Percentiles rank a stretch among this genome's conserved stretches.
phyloP scores from a whole-genome alignment of 306 rosid species.

The Cucumis cinereus region DNA sequence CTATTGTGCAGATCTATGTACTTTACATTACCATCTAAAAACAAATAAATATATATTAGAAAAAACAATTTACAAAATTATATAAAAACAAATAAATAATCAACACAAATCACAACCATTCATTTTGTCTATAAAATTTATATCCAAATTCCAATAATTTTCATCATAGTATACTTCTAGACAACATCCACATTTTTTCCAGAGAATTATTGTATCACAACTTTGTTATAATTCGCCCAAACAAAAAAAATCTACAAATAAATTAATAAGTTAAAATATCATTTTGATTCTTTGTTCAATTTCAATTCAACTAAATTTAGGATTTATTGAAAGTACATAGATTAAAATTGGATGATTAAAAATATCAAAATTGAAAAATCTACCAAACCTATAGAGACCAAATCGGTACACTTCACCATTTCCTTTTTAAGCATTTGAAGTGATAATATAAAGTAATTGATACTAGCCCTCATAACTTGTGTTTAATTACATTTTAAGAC shows the following conservation, averaged over 20 bases:
- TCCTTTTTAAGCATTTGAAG: too few species aligned
- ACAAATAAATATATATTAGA: background rate
- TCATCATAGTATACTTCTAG: background rate
- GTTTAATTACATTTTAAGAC: too few species aligned
- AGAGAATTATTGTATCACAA: background rate
- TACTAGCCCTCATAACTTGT: too few species aligned
- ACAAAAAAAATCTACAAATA: background rate
- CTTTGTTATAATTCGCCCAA: background rate
- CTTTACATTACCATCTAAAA: background rate
- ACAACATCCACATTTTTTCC: background rate
- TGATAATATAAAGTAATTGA: too few species aligned
- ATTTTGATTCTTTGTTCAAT: too few species aligned
- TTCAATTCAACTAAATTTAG: too few species aligned
- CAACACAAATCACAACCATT: background rate
- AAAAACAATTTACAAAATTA: background rate
- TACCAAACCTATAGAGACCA: too few species aligned
- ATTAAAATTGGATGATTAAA: too few species aligned
- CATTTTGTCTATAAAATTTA: background rate
- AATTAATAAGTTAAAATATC: background rate
- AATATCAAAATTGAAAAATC: too few species aligned
- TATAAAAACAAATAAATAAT: background rate
- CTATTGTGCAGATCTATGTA: constrained; percentile 8
- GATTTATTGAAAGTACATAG: too few species aligned
- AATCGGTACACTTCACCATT: too few species aligned
- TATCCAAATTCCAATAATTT: background rate